Base-by-base conservation (phyloP, 2,329 filamentous ascomycete genomes). In the Pseudogymnoascus verrucosus region DNA sequence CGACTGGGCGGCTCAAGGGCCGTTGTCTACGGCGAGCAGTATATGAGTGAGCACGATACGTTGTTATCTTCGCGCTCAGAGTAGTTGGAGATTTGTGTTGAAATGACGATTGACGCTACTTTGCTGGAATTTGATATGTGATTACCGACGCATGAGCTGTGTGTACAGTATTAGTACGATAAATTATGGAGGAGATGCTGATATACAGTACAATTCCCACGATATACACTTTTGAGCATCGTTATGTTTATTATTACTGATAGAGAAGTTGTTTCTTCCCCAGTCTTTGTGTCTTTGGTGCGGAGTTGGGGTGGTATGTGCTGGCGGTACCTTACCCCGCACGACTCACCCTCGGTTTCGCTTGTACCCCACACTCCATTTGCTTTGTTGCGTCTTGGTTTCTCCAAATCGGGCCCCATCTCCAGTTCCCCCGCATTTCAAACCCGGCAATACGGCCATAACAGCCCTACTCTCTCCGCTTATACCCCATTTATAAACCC, bases 401-500 rank as follows among this genome's bases (percentile, higher is more conserved):
- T 57, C 51, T 57, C 51, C 51, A 57, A 57, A 57, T 57, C 51
- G 28, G 28, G 28, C 36, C 51, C 28, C 51, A 31, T 5, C 51
- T 36, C 28, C 51, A 57, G 34, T 36, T 36, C 51, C 51, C 47
- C 51, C 51, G 51, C 51, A 57, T 57, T 57, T 57, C 51, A 21
- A 51, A 34, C 51, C 51, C 51, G 51, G 51, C 16, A 57, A 57
- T 57, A 10, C 51, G 5, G 6, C 26, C 10, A 34, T 11, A 57
- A 21, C n/a, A 57, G 28, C 28, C 28, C 51, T 34, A 54, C 28
- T 7, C 28, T 36, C 28, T 21, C 28, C 51, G 51, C 51, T 57
- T 57, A 19, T 57, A 34, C 51, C 51, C 51, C 28, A 57, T 57
- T 57, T 57, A 57, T 57, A 57, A 57, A 57, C 51, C 51, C 51